Base-by-base conservation (phyloP, 371 early-diverging fungal genomes). In the Saksenaea vasiformis region DNA sequence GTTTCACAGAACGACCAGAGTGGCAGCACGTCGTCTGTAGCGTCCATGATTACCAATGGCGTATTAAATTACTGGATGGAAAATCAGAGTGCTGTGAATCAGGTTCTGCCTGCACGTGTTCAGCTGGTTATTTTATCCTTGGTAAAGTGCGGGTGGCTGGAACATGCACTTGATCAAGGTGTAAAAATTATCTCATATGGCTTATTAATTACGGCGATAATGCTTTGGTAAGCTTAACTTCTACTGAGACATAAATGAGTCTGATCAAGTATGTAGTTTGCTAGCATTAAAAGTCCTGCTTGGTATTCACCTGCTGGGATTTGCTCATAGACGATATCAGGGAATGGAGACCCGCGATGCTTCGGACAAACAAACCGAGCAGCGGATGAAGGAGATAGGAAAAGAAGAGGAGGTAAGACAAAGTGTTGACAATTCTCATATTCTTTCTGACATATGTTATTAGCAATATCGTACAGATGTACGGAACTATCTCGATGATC, bases 261-360 rank as follows among this genome's bases (percentile, higher is more conserved):
- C n/a, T 56, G 19, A 35, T 8, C 4, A n/a, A 2, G 7, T 9
- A 24, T 22, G 7, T 74, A 80, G 88, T 53, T 61, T 87, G 47
- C 76, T 92, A 24, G 82, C 87, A 15, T 54, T 90, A 27, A 93
- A 93, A 72, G 79, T 93, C 10, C 60, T 90, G 15, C 85, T 93
- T 43, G 93, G 93, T 5, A 85, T 85, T 60, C 87, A 85, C 35
- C 73, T 95, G 56, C 79, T 91, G 28, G 86, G 85, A 22, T 87
- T 82, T 78, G 90, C 94, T 1, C 83, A 88, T 70, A 72, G 78
- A 19, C 81, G 91, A 28, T 86, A 86, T 69, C 70, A 79, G 26
- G 82, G 73, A 14, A 87, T 89, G 82, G 76, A 82, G 54, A 80
- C 79, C 54, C 86, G 89, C 39, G 85, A 87, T 28, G 72, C 77